Base-by-base conservation (phyloP, 768 basidiomycete genomes). In the Saitozyma sp. region DNA sequence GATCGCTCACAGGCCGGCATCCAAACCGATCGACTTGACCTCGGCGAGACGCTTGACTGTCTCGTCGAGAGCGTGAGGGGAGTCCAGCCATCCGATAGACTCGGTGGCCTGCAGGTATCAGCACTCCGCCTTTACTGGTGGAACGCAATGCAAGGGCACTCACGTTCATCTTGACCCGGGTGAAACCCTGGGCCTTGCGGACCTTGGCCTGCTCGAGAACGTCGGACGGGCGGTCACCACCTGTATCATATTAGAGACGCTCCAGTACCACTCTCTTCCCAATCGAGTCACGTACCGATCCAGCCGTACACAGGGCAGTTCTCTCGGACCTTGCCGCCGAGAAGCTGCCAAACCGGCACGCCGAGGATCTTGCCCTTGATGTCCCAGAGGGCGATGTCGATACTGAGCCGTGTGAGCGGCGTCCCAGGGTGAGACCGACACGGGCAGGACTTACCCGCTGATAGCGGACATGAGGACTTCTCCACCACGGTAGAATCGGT, bases 361-460 rank as follows among this genome's bases (percentile, higher is more conserved):
- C 87, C 87, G 2, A 89, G 83, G 41, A 85, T 86, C 79, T 88
- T 88, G n/a, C 89, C 89, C 67, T 89, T 89, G 78, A 89, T 87
- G 69, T 89, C 88, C 88, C 67, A 67, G 53, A 69, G 56, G 37
- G 67, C 68, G 48, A 68, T 69, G 58, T 68, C 73, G 19, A 72
- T 58, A 58, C 73, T 66, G 40, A 52, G 29, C 13, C 51, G 29
- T 9, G 50, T 52, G 46, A 62, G 45, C 64, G 67, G 14, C 59
- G 6, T 13, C 52, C 7, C 43, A 52, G 39, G 38, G 38, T 48
- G 40, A 14, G 1, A 7, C 52, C n/a, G 10, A 29, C 29, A 2
- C 29, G 29, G 29, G 29, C 2, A 29, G 29, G 40, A 71, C 75
- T 39, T 65, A 69, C 56, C 77, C 78, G n/a, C 65, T 68, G 53